These are phyloP conservation scores for Blepharisma stoltei DNA, from an alignment of 73 alveolate species.

Conservation along the genomic window DNA sequence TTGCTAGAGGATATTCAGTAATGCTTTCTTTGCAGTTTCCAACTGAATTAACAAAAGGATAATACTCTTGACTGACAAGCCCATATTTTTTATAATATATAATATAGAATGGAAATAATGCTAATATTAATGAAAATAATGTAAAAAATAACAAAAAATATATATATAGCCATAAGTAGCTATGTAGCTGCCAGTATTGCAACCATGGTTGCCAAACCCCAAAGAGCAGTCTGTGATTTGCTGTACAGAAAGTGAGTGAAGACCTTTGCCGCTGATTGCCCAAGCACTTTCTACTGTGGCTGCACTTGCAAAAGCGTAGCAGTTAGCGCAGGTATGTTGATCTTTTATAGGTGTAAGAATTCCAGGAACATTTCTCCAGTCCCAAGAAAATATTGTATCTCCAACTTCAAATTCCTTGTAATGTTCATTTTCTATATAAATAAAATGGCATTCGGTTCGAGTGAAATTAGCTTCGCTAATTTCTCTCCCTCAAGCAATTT, in stretches of 20 bases:
- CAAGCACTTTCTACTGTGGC: background rate
- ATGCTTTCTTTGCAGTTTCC: background rate
- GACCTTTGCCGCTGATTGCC: background rate
- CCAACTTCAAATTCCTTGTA: background rate
- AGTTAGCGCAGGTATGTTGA: conserved; percentile 77
- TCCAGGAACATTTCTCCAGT: conserved; percentile 58
- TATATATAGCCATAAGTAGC: background rate
- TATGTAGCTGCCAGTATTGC: conserved; percentile 51
- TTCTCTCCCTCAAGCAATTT: no score
- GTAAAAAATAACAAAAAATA: no score
- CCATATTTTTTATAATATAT: background rate
- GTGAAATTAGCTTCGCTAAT: no score
- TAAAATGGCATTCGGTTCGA: no score
- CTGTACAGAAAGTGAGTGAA: conserved; percentile 45
- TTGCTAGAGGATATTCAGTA: background rate
- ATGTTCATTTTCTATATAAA: background rate
- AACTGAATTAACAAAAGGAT: background rate
- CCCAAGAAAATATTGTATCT: background rate
- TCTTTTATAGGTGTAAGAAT: conserved; percentile 56
- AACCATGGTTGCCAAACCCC: conserved; percentile 41
- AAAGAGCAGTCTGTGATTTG: conserved; percentile 55
- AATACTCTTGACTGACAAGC: background rate
- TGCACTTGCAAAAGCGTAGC: conserved; percentile 80
- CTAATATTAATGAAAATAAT: no score
- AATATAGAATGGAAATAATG: no score